Conservation (phyloP, 139 green algal genomes). For the Trebouxia sp. region DNA sequence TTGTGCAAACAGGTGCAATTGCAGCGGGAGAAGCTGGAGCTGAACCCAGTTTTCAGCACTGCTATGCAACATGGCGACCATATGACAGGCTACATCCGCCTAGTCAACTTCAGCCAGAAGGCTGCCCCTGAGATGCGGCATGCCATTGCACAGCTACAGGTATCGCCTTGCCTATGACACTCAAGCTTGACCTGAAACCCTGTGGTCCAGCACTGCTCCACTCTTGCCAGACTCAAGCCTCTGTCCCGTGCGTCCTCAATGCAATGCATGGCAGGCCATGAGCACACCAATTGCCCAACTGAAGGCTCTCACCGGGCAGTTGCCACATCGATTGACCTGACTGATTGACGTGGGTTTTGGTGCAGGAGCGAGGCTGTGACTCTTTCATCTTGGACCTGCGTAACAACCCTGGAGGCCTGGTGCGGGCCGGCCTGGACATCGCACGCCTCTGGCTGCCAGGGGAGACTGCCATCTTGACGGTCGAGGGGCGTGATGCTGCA, state of each 20-base stretch:
- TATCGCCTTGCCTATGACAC: conserved; percentile 22
- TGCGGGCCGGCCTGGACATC: conserved; percentile 72
- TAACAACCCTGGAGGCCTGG: conserved; percentile 91
- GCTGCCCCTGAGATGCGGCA: conserved; percentile 69
- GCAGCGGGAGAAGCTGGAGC: conserved; percentile 68
- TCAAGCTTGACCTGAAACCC: no score
- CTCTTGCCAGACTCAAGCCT: no score
- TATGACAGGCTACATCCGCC: conserved; percentile 82
- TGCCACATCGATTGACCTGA: not conserved
- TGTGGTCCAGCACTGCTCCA: no score
- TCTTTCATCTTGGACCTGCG: conserved; percentile 93
- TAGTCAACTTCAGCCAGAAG: conserved; percentile 83
- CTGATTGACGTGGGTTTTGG: not conserved
- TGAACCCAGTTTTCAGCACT: conserved; percentile 80
- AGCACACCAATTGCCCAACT: no score
- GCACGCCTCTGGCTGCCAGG: conserved; percentile 70
- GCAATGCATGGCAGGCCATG: no score
- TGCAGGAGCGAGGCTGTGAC: conserved; percentile 64
- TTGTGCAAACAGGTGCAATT: conserved; percentile 51
- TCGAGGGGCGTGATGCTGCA: conserved; percentile 32
- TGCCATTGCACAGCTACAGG: conserved; percentile 78
- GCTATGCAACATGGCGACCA: conserved; percentile 41
- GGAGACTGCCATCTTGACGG: conserved; percentile 38
- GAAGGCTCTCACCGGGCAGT: no score
- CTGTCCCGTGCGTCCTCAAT: no score